Percentiles rank a stretch among this genome's conserved stretches.
These are phyloP conservation scores for Artemisia annua DNA, from an alignment of 129 eudicot genomes.

Conservation along the genomic window DNA sequence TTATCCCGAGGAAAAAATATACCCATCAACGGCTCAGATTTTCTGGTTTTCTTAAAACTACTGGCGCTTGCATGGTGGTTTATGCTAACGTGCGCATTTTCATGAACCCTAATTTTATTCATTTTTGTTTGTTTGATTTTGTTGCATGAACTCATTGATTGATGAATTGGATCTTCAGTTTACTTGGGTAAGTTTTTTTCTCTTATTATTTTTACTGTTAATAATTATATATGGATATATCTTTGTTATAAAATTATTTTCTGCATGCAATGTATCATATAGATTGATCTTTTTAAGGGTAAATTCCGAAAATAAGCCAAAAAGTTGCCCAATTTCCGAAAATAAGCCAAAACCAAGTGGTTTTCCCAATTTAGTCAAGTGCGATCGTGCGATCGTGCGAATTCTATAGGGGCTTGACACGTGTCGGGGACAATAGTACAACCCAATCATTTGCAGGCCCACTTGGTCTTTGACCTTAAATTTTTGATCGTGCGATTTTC, in stretches of 20 bases:
- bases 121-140: constrained; percentile 21
- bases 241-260: constrained; percentile 5
- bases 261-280: constrained; percentile 33
- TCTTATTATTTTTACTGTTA: background rate
- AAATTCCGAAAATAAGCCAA: too few relatives aligned
- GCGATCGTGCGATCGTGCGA: too few relatives aligned
- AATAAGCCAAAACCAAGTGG: too few relatives aligned
- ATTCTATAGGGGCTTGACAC: too few relatives aligned
- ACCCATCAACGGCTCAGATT: constrained; percentile 38
- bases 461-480: too few relatives aligned
- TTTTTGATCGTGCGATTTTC: too few relatives aligned
- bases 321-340: too few relatives aligned
- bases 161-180: constrained; percentile 56
- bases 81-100: constrained; percentile 38
- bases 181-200: constrained; percentile 70
- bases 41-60: constrained; percentile 40
- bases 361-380: too few relatives aligned
- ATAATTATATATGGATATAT: background rate
- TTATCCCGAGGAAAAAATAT: constrained; percentile 25
- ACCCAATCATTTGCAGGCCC: too few relatives aligned
- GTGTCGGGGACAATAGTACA: too few relatives aligned
- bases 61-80: constrained; percentile 38
- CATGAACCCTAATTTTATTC: constrained; percentile 15
- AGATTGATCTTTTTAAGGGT: constrained; percentile 13
- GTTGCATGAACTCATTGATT: constrained; percentile 43